Conservation (phyloP, 2,329 filamentous ascomycete species). For the Grosmannia clavigera region DNA sequence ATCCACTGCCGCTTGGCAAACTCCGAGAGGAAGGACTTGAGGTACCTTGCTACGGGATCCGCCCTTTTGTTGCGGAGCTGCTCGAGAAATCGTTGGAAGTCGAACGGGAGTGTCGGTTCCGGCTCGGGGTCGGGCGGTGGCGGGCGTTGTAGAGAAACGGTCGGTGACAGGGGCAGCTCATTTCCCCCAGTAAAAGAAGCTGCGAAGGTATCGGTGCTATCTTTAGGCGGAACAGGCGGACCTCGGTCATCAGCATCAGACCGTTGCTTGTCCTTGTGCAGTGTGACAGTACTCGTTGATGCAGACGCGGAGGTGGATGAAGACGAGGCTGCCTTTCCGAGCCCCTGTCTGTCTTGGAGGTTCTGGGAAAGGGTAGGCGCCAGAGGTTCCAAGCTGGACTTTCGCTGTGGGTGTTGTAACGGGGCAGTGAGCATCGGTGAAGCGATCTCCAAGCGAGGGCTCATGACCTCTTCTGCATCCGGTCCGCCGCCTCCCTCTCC, state of each 20-base stretch:
- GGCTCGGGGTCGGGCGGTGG: slow-evolving; percentile 63
- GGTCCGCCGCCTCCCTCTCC: slow-evolving; percentile 60
- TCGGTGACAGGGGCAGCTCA: slow-evolving; percentile 32
- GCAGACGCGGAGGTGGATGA: slow-evolving; percentile 17
- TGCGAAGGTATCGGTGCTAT: slow-evolving; percentile 18
- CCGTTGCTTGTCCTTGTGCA: slow-evolving; percentile 11
- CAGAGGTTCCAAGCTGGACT: slow-evolving; percentile 72
- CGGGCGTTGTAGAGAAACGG: slow-evolving; percentile 42
- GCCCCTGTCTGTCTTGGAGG: slow-evolving; percentile 32
- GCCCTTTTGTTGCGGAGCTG: slow-evolving; percentile 92
- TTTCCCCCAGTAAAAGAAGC: slow-evolving; percentile 8
- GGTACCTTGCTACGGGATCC: slow-evolving; percentile 92
- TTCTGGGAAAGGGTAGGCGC: slow-evolving; percentile 37
- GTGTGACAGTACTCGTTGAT: not conserved
- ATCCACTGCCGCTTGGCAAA: slow-evolving; percentile 98
- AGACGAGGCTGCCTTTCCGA: slow-evolving; percentile 28
- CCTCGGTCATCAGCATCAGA: slow-evolving; percentile 31
- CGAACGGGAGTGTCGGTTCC: slow-evolving; percentile 79
- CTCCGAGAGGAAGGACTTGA: slow-evolving; percentile 87
- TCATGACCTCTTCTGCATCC: slow-evolving; percentile 79
- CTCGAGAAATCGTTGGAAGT: slow-evolving; percentile 94
- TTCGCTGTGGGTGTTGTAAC: slow-evolving; percentile 63
- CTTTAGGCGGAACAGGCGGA: slow-evolving; percentile 49
- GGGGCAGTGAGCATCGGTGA: slow-evolving; percentile 60
- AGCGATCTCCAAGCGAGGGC: slow-evolving; percentile 71